Base-by-base conservation (phyloP, 2,329 filamentous ascomycete species). In the Colletotrichum simmondsii region DNA sequence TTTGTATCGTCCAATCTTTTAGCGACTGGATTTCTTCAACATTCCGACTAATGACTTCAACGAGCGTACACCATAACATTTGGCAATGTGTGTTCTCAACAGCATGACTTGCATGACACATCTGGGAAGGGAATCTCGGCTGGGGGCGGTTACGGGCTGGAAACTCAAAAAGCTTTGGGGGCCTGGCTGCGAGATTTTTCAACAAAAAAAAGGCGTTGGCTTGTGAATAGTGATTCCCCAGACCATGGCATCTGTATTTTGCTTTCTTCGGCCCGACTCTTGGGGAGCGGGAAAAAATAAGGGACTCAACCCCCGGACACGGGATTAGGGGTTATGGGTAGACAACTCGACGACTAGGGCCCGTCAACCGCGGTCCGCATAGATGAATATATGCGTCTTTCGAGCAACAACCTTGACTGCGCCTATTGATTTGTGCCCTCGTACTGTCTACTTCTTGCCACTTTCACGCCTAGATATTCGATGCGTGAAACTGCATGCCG, bases 321-420 rank as follows among this genome's bases (percentile, higher is more conserved):
- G 61, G 71, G 73, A 64, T 26, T 68, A 69, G 30, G 65, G 65
- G 42, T 52, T 37, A 30, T 67, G 32, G 60, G 57, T 73, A 66
- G 71, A 73, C 12, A 49, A 66, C 56, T 65, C 49, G 26, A 56
- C 61, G 67, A 73, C 52, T 60, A 74, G 73, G 78, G 80, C 83
- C 83, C 84, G 83, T 85, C 84, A 85, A 85, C 84, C 84, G 83
- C 78, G 84, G 83, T 79, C 80, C 60, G 65, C 65, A 72, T 72
- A 71, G 56, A 72, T 35, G 54, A 72, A 70, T 52, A 71, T 57
- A 65, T 68, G 65, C 57, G 58, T 71, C 64, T 64, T 68, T 14
- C 58, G 49, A 67, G 28, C 14, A 52, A 64, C 14, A 16, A 53
- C 4, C 11, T 35, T 12, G 10, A 12, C 32, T 5, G 30, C 26